These are phyloP conservation scores for Hymenotorrendiella dingleyae DNA, from an alignment of 2,329 filamentous ascomycete species.

Conservation along the genomic window DNA sequence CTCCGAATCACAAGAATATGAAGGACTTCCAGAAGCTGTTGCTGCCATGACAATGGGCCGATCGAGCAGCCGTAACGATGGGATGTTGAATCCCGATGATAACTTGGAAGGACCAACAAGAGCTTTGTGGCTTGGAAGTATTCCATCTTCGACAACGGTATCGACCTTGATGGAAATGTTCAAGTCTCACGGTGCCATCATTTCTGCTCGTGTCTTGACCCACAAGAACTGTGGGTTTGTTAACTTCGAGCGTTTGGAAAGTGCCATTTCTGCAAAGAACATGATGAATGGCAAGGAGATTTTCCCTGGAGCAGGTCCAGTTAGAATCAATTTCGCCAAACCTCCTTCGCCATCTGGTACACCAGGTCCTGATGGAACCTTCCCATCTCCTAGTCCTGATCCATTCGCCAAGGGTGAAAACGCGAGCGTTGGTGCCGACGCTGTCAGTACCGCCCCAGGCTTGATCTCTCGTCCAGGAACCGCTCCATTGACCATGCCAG, in stretches of 20 bases:
- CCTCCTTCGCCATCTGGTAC: conserved; percentile 86
- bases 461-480: conserved; percentile 37
- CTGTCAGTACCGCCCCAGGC: conserved; percentile 33
- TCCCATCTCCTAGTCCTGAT: conserved; percentile 86
- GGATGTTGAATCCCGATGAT: conserved; percentile 69
- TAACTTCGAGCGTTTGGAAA: conserved; percentile 90
- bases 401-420: conserved; percentile 59
- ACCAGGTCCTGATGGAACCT: conserved; percentile 80
- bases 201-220: conserved; percentile 87
- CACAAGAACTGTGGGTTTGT: conserved; percentile 99
- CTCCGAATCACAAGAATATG: conserved; percentile 70
- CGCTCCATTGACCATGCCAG: conserved; percentile 59
- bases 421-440: conserved; percentile 32
- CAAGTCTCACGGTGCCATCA: conserved; percentile 82
- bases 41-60: conserved; percentile 70
- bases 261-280: conserved; percentile 81
- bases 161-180: conserved; percentile 95
- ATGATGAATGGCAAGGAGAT: conserved; percentile 95
- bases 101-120: conserved; percentile 85
- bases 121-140: conserved; percentile 94
- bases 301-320: conserved; percentile 90
- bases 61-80: conserved; percentile 60
- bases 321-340: conserved; percentile 96
- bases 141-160: conserved; percentile 92
- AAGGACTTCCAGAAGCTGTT: conserved; percentile 74